These are phyloP conservation scores for Asterophora lycoperdoides DNA, from an alignment of 768 basidiomycete species.

Conservation along the genomic window DNA sequence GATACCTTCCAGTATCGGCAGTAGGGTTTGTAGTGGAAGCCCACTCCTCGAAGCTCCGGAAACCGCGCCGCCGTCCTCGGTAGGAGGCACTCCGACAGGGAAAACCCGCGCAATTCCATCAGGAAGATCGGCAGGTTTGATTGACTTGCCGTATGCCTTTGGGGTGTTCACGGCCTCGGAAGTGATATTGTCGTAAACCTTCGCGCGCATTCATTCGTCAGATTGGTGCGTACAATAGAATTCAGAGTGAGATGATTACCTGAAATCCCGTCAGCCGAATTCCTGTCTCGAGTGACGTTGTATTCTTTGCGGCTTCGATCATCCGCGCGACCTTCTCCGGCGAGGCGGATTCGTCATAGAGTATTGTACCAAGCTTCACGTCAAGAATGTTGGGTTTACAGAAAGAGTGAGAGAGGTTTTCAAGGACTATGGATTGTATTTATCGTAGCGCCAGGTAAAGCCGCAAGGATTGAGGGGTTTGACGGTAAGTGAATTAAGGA, in stretches of 20 bases:
- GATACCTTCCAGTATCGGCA: constrained; percentile 55
- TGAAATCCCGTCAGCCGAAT: constrained; percentile 87
- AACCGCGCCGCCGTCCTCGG: constrained; percentile 1
- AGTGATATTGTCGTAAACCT: constrained; percentile 72
- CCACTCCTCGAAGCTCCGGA: constrained; percentile 32
- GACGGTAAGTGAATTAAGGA: not conserved
- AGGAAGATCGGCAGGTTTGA: constrained; percentile 64
- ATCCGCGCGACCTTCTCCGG: constrained; percentile 78
- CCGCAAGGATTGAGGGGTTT: not conserved
- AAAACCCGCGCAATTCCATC: constrained; percentile 81
- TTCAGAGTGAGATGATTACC: constrained; percentile 38
- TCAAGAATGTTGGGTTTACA: constrained; percentile 83
- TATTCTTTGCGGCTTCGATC: constrained; percentile 60
- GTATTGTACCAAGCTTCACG: constrained; percentile 85
- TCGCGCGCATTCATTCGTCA: constrained; percentile 1
- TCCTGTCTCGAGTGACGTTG: constrained; percentile 75
- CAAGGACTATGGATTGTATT: constrained; percentile 73
- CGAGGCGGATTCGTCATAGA: constrained; percentile 68
- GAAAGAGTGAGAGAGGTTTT: constrained; percentile 77
- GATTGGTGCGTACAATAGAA: not conserved
- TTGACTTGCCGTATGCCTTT: constrained; percentile 74
- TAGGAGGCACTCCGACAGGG: constrained; percentile 38
- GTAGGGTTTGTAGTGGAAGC: constrained; percentile 49
- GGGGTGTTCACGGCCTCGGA: constrained; percentile 56
- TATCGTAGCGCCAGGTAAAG: not conserved